Conservation (phyloP, 371 early-diverging fungal genomes). For the Mortierella sp. region DNA sequence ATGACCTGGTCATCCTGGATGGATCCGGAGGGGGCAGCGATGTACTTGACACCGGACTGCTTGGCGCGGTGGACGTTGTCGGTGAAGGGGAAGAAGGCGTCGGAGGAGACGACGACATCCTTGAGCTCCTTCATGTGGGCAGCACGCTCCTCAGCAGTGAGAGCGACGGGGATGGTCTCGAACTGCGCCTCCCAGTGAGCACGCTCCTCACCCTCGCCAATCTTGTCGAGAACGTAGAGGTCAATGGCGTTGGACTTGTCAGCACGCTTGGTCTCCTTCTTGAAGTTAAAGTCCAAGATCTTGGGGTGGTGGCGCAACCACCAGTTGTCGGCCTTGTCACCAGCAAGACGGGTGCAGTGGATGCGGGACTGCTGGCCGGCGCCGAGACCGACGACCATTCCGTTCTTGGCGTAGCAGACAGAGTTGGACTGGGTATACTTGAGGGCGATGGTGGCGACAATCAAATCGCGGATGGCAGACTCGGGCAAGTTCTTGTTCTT, state of each 20-base stretch:
- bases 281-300: constrained; percentile 89
- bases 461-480: constrained; percentile 84
- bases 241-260: constrained; percentile 98
- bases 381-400: constrained; percentile 98
- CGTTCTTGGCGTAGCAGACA: constrained; percentile 97
- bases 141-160: constrained; percentile 86
- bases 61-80: constrained; percentile 94
- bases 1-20: constrained; percentile 92
- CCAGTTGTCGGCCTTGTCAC: constrained; percentile 99
- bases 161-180: constrained; percentile 80
- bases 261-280: constrained; percentile 90
- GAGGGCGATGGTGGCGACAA: constrained; percentile 96
- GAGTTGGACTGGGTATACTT: constrained; percentile 99
- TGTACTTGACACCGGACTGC: constrained; percentile 88
- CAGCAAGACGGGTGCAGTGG: constrained; percentile 98
- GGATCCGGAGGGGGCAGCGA: constrained; percentile 94
- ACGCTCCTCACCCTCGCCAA: constrained; percentile 85
- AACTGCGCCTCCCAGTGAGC: constrained; percentile 87
- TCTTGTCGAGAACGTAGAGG: constrained; percentile 89
- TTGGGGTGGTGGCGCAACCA: constrained; percentile 97
- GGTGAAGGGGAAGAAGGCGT: constrained; percentile 99
- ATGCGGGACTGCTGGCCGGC: constrained; percentile 99
- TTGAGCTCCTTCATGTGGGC: constrained; percentile 80
- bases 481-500: constrained; percentile 81
- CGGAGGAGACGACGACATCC: constrained; percentile 90